phyloP scores from a whole-genome alignment of 331 rosid species.

The Malus hybrid region DNA sequence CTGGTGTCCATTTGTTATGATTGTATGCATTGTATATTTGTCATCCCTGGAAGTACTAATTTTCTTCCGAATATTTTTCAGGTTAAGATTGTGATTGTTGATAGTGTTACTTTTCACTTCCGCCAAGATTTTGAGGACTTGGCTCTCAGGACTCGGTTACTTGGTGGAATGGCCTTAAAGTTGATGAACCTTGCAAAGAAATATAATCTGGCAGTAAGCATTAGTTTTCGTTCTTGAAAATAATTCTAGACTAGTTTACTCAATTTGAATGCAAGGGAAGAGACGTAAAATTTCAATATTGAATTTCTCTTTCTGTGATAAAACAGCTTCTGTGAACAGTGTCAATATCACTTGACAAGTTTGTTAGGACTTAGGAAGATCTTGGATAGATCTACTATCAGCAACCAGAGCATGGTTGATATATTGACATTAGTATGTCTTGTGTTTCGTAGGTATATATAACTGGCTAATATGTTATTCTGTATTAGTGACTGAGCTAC shows the following conservation, averaged over 20 bases:
- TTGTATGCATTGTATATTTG: background rate
- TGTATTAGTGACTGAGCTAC: background rate
- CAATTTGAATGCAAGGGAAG: constrained; percentile 5
- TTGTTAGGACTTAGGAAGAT: background rate
- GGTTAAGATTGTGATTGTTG: constrained; percentile 80
- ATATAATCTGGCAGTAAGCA: constrained; percentile 64
- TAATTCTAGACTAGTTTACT: background rate
- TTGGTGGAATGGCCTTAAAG: constrained; percentile 82
- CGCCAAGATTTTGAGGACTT: constrained; percentile 90
- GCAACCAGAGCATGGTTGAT: background rate
- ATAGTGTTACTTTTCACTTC: constrained; percentile 92
- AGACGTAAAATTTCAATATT: background rate
- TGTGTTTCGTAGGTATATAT: background rate
- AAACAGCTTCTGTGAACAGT: background rate
- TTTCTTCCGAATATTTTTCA: constrained; percentile 15
- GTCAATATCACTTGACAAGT: background rate
- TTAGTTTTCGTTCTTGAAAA: constrained; percentile 12
- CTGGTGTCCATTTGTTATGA: background rate
- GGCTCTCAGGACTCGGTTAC: constrained; percentile 83
- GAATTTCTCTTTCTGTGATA: background rate
- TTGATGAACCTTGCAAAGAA: constrained; percentile 77
- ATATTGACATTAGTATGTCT: background rate
- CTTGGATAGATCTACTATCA: background rate
- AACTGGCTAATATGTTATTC: background rate
- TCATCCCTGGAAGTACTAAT: background rate